phyloP scores from a whole-genome alignment of 176 grass and related monocot species.

The Aegilops tauschii region DNA sequence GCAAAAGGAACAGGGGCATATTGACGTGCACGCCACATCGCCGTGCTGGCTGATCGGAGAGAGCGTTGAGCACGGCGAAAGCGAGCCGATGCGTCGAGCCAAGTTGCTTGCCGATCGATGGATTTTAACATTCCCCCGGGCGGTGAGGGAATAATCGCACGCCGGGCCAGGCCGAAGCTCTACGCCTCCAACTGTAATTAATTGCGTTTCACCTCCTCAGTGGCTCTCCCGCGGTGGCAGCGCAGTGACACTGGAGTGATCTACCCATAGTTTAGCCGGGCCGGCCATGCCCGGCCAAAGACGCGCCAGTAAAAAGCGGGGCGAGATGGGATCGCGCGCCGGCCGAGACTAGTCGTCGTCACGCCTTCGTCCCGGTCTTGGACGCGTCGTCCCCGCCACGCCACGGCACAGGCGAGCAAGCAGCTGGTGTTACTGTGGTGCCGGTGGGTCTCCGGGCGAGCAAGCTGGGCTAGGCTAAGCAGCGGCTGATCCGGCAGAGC shows the following conservation, averaged over 20 bases:
- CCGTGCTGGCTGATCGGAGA: not conserved
- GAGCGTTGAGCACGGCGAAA: not conserved
- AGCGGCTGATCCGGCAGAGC: not conserved
- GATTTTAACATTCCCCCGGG: not conserved
- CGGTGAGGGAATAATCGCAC: constrained; percentile 42
- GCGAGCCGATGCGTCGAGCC: constrained; percentile 9
- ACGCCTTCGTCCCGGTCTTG: constrained; percentile 18
- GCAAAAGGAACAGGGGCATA: not conserved
- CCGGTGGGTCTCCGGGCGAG: constrained; percentile 13
- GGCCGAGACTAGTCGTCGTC: constrained; percentile 34
- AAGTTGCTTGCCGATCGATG: not conserved
- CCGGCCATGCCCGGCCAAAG: constrained; percentile 34
- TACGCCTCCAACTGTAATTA: constrained; percentile 17
- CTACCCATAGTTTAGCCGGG: not conserved
- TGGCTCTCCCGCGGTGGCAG: not conserved
- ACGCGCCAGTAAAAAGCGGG: constrained; percentile 20
- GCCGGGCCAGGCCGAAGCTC: not conserved
- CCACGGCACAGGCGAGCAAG: not conserved
- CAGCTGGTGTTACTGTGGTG: not conserved
- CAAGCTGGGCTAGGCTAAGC: not conserved
- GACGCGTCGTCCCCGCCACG: constrained; percentile 38
- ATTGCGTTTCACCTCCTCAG: not conserved
- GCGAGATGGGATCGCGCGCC: constrained; percentile 44
- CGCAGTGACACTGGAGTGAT: not conserved
- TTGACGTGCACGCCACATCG: not conserved